Evolutionary conservation across 768 basidiomycete species (phyloP), one percentile per base, ranked within the genome.

Genomic region (Suillus occidentalis): DNA sequence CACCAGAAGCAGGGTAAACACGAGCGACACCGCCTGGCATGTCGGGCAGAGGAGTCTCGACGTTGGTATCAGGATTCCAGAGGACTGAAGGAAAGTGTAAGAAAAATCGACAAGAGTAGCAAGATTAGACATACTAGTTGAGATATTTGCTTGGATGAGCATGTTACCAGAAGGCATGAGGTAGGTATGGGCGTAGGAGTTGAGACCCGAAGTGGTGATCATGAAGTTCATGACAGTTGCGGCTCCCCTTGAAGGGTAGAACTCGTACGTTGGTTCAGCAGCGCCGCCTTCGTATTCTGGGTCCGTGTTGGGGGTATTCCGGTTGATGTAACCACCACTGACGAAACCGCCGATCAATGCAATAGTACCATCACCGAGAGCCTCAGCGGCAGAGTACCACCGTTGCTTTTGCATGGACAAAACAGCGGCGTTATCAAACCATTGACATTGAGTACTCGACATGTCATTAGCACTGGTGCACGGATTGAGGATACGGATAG

Each of bases 1-100:
- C 96, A 39, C 92, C 94, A 10, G 94, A 94, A 0, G 91, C 96
- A 10, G 95, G 95, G 72, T 96, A 96, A 5, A 94, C 91, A 37
- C 94, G 89, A 25, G 85, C 87, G 53, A 96, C 87, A 52, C 82
- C 78, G 37, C 81, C 80, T 1, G 91, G 92, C 90, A 92, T 92
- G 66, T 84, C 77, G 3, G 92, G 91, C 13, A 93, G 82, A 3
- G 80, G 78, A 0, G 82, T 87, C 73, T 92, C 90, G 5, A 73
- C 61, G 71, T 91, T 91, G 37, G 72, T 76, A 6, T 77, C 70
- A 49, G 84, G 80, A 65, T 91, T 84, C 82, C 81, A 85, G 6
- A 85, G 70, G 12, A 81, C 84, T 83, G 37, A 16, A 25, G 16
- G 20, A 12, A 40, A 7, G 8, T 4, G 57, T 42, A 20, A 61